Evolutionary conservation across 2,329 filamentous ascomycete species (phyloP).

Genomic region (Biscogniauxia sp.): DNA sequence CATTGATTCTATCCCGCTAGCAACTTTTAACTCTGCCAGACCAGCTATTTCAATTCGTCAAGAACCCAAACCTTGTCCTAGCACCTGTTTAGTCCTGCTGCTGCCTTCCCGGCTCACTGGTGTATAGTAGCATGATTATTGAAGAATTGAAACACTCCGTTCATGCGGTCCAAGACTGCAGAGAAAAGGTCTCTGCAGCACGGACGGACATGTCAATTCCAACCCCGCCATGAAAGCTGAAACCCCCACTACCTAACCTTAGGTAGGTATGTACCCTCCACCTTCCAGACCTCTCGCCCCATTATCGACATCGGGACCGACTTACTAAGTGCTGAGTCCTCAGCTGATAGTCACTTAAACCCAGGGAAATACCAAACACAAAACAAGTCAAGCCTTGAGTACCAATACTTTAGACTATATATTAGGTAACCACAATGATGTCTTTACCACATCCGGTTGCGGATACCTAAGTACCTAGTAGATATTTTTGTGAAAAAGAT

Average conservation of each 20-base stretch:
- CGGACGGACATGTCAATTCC: neutral
- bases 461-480: too few relatives aligned
- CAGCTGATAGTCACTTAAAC: too few relatives aligned
- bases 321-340: too few relatives aligned
- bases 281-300: neutral
- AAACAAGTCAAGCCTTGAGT: too few relatives aligned
- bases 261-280: too few relatives aligned
- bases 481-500: too few relatives aligned
- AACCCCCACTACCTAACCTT: neutral
- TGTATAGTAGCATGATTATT: neutral
- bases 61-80: neutral
- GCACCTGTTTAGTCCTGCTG: neutral
- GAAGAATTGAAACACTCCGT: conserved; percentile 4
- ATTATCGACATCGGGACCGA: neutral
- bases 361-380: too few relatives aligned
- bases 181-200: neutral
- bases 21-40: neutral
- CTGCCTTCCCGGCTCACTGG: neutral
- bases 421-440: too few relatives aligned
- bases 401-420: too few relatives aligned
- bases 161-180: conserved; percentile 1
- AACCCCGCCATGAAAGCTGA: neutral
- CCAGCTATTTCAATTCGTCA: neutral
- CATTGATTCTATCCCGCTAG: neutral
- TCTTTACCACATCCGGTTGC: too few relatives aligned